Evolutionary conservation across 345 rosid genomes (phyloP).

Genomic region (Gossypium anomalum): DNA sequence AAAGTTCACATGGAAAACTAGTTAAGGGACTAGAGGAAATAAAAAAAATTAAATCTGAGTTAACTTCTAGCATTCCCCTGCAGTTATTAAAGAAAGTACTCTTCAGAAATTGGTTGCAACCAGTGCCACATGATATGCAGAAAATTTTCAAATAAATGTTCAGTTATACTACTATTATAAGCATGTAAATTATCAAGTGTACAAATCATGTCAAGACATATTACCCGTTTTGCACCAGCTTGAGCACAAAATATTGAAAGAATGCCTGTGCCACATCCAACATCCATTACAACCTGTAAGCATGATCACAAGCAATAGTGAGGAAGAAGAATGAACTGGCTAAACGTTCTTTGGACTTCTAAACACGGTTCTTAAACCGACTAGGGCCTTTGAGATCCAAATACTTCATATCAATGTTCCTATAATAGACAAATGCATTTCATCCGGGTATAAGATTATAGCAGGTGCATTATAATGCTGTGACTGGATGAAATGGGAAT

Average conservation of each 20-base stretch:
- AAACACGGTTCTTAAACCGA: neutral
- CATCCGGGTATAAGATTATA: neutral
- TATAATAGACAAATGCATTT: neutral
- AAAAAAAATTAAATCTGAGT: neutral
- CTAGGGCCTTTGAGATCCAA: neutral
- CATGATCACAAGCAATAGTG: constrained; percentile 18
- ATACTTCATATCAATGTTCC: neutral
- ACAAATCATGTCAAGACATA: neutral
- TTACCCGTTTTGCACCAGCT: constrained; percentile 94
- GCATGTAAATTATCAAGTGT: neutral
- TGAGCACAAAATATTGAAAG: constrained; percentile 97
- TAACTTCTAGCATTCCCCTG: neutral
- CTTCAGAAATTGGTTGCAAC: constrained; percentile 3
- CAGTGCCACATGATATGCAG: neutral
- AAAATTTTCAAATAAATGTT: neutral
- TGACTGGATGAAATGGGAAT: neutral
- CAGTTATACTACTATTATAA: neutral
- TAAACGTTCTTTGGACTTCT: neutral
- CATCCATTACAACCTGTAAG: constrained; percentile 88
- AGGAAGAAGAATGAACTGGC: constrained; percentile 15
- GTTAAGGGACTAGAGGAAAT: neutral
- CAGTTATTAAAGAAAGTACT: neutral
- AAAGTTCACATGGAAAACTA: neutral
- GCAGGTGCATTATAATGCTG: neutral
- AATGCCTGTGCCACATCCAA: constrained; percentile 99